Evolutionary conservation across 768 basidiomycete species (phyloP), one percentile per base, ranked within the genome.

Genomic region (Leccinum variicolor): DNA sequence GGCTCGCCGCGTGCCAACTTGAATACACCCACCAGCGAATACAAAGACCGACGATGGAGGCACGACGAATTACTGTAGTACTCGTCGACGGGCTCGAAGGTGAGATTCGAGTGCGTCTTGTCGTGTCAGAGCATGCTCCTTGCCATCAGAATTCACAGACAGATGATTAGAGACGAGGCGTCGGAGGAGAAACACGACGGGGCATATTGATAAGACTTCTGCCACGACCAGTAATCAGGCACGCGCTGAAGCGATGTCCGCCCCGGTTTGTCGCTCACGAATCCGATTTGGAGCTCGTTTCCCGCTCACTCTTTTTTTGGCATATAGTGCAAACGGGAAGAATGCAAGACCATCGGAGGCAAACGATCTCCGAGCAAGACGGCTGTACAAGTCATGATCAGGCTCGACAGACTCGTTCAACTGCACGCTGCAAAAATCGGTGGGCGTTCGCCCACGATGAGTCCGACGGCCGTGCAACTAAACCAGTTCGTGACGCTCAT

Each of bases 381-480:
- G 28, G 59, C 62, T 1, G 31, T 29, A 1, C 62, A 66, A 28
- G 46, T 69, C 54, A 54, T 63, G 59, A 49, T 23, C 53, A 66
- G n/a, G n/a, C 56, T 67, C 14, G 66, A 67, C 41, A 53, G 62
- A n/a, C 57, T 67, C 49, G 64, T 67, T 4, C 66, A 64, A 21
- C 33, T 59, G 13, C 66, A 67, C 48, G 66, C 45, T 10, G 55
- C 59, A 10, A 63, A 48, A 25, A 56, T 69, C 8, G 45, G 46
- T 8, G 50, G 57, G 1, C 55, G 60, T n/a, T 29, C 55, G 17
- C n/a, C 41, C n/a, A 17, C 17, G 11, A 25, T 48, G 13, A 62
- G 64, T 29, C 68, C 62, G 7, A 64, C 67, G 2, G 62, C 67
- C 17, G 55, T 36, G 50, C 69, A 64, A 28, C 54, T 69, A 0